Conservation (phyloP, 495 filamentous ascomycete species). For the Penicillium silybi region DNA sequence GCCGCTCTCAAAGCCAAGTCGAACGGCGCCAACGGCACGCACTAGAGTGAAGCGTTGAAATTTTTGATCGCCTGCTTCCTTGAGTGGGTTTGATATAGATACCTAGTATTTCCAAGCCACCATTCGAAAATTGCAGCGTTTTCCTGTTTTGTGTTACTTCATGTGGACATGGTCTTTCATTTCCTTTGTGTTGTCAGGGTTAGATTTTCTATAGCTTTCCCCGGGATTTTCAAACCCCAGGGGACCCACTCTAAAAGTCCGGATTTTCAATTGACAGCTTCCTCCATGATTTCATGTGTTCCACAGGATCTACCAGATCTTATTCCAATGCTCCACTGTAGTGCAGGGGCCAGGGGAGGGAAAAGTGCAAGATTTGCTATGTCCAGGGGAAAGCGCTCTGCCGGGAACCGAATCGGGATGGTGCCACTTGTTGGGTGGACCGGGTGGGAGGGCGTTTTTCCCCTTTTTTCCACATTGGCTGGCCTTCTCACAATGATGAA, state of each 20-base stretch:
- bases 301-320: constrained; percentile 12
- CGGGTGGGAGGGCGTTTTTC: constrained; percentile 6
- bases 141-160: neutral
- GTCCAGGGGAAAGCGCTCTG: constrained; percentile 20
- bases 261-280: constrained; percentile 6
- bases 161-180: neutral
- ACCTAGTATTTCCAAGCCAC: constrained; percentile 13
- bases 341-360: constrained; percentile 7
- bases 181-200: neutral
- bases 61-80: neutral
- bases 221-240: constrained; percentile 1
- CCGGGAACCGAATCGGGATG: constrained; percentile 10
- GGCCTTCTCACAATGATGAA: neutral
- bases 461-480: neutral
- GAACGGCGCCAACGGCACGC: constrained; percentile 34
- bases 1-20: constrained; percentile 27
- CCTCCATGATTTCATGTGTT: neutral
- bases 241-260: constrained; percentile 1
- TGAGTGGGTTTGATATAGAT: constrained; percentile 16
- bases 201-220: constrained; percentile 2
- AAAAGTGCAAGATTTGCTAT: neutral
- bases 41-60: constrained; percentile 7
- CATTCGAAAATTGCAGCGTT: constrained; percentile 9
- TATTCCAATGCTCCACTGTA: constrained; percentile 6
- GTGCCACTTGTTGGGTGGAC: neutral